Evolutionary conservation across 345 rosid genomes (phyloP), one percentile per base, ranked within the genome.

Genomic region (Eucalyptus polyanthemos): DNA sequence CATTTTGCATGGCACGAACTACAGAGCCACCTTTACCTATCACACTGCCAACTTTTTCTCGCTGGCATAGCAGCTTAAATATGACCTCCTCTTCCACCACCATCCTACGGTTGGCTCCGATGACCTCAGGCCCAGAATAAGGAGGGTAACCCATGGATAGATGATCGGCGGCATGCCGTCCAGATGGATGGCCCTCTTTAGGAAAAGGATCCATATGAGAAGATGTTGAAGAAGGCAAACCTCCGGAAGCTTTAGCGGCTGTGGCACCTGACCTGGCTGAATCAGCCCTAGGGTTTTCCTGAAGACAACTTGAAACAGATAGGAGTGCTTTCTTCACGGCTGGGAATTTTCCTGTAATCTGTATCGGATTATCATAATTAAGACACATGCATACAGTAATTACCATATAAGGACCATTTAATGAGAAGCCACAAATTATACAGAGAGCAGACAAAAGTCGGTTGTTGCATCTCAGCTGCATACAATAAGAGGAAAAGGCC

Each of bases 21-120:
- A 94, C 93, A 50, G 94, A 93, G 88, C 98, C 98, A 86, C 97
- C 97, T 91, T 95, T 96, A 90, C 98, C 98, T 81, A 96, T 96
- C 95, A 95, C 92, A 88, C 95, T 94, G 49, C 97, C 97, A 89
- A 96, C 97, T 92, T 95, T 96, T 89, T 95, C 97, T 90, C 89
- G 95, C 50, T 94, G 97, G 90, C 97, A 96, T 31, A 96, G 91
- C 88, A 96, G 51, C 91, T 95, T 95, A 51, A 95, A 96, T 1
- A 92, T 90, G 13, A 95, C 93, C 40, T 95, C 97, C 91, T 95
- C 97, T 90, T 95, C 97, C 58, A 92, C 86, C 89, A 88, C 90
- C 88, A 92, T 93, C 91, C 95, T 94, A 89, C 88, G 93, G 90
- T 90, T 93, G 85, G 91, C 91, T 90, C 93, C 95, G 72, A 91